Percentiles rank a stretch among this genome's conserved stretches.
Evolutionary conservation across 305 asterid genomes (phyloP).

Genomic region (Solanum hybrid): DNA sequence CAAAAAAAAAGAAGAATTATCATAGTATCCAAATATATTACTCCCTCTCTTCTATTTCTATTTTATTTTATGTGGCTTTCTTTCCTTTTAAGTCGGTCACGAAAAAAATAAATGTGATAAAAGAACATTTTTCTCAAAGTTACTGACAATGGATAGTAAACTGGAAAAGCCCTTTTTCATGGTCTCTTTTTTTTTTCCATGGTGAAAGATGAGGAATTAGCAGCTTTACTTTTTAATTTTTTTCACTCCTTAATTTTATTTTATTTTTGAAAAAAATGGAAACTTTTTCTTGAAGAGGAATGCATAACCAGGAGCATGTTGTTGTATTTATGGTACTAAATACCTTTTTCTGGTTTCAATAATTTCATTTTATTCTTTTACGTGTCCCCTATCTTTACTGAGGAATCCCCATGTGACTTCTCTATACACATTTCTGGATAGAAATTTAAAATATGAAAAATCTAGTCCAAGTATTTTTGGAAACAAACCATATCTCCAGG

Average conservation of each 20-base stretch:
- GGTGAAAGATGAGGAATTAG: background rate
- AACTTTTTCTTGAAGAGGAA: background rate
- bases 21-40: background rate
- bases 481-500: background rate
- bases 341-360: constrained; percentile 1
- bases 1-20: background rate
- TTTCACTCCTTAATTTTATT: background rate
- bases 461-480: background rate
- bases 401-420: background rate
- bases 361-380: constrained; percentile 1
- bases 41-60: background rate
- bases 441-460: background rate
- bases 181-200: background rate
- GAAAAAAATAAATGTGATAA: background rate
- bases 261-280: background rate
- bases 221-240: background rate
- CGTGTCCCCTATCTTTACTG: background rate
- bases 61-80: background rate
- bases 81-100: too few species aligned
- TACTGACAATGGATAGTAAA: constrained; percentile 2
- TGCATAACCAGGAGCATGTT: background rate
- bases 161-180: constrained; percentile 1
- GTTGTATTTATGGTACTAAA: constrained; percentile 2
- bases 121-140: constrained; percentile 4
- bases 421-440: background rate